These are phyloP conservation scores for Ganoderma lingzhi DNA, from an alignment of 1,284 basidiomycete species.

Conservation along the genomic window DNA sequence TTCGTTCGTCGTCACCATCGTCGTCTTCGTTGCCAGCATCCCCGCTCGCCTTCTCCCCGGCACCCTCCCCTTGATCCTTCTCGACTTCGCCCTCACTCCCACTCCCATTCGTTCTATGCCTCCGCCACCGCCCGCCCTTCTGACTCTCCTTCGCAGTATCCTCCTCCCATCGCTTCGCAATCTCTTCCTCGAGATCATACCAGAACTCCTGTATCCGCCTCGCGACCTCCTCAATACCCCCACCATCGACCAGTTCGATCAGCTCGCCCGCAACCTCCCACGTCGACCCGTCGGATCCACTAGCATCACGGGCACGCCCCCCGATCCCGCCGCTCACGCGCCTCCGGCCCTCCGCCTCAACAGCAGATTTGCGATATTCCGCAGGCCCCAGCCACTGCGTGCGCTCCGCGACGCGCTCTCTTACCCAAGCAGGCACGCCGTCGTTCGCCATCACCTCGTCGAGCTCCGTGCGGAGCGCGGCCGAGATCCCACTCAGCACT, in stretches of 20 bases:
- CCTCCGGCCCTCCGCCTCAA: slow-evolving; percentile 11
- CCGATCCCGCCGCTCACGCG: slow-evolving; percentile 45
- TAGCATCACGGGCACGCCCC: slow-evolving; percentile 33
- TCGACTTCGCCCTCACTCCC: slow-evolving; percentile 36
- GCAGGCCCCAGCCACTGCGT: slow-evolving; percentile 43
- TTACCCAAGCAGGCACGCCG: slow-evolving; percentile 64
- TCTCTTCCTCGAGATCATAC: slow-evolving; percentile 61
- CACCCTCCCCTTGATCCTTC: slow-evolving; percentile 34
- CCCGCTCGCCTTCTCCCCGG: slow-evolving; percentile 40
- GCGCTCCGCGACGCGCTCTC: slow-evolving; percentile 69
- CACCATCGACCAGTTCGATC: slow-evolving; percentile 23
- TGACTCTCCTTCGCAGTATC: slow-evolving; percentile 23
- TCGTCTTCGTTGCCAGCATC: slow-evolving; percentile 38
- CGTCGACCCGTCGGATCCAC: slow-evolving; percentile 34
- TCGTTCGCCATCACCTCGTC: slow-evolving; percentile 52
- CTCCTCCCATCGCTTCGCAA: slow-evolving; percentile 44
- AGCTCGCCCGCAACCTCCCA: slow-evolving; percentile 45
- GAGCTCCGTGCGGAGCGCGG: slow-evolving; percentile 65
- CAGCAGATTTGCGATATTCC: slow-evolving; percentile 14
- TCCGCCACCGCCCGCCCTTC: slow-evolving; percentile 37
- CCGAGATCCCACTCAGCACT: slow-evolving; percentile 66
- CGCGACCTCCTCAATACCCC: slow-evolving; percentile 55
- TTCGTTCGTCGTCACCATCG: slow-evolving; percentile 38
- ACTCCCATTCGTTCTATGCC: slow-evolving; percentile 22
- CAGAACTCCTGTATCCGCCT: slow-evolving; percentile 81